Evolutionary conservation across 192 early-diverging fungal genomes (phyloP), one percentile per base, ranked within the genome.

Genomic region (Rhizophlyctis rosea): DNA sequence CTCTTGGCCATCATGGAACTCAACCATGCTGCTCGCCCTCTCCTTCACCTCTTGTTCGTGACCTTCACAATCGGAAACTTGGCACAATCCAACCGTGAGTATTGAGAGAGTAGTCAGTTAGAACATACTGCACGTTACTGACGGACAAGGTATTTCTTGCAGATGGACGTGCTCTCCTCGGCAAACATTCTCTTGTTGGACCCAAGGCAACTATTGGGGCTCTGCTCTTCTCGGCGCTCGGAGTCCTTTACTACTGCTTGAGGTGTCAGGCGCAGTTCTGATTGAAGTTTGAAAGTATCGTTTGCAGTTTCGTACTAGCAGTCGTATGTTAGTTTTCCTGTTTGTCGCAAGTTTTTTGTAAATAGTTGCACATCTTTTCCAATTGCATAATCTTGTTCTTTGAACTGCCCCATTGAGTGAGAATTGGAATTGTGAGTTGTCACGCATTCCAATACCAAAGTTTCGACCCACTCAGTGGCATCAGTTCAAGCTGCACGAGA

Each of bases 31-130:
- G 66, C 68, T 34, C 59, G 62, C 21, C 69, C 65, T 16, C 36
- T 76, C 9, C 57, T 76, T n/a, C 67, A 76, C 56, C 11, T 62
- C 3, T 47, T 76, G 18, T 72, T 58, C 47, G 23, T 76, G 9
- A 54, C 47, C 14, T 67, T 73, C 47, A 48, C 72, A 53, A 28
- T 64, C 35, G 63, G 61, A 35, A 62, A 66, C 34, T 24, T 76
- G 11, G 27, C 62, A 34, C 64, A 67, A 21, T 57, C 61, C 16
- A 61, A 75, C 36, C 59, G 63, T 65, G 31, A 60, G 59, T 48
- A 44, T 44, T 44, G n/a, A n/a, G n/a, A n/a, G n/a, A n/a, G n/a
- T n/a, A n/a, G n/a, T n/a, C n/a, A n/a, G 7, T 44, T 44, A 7
- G 39, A 13, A 44, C 18, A 7, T 44, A 18, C 18, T 44, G 7